phyloP scores from a whole-genome alignment of 306 rosid genomes.

The Malus sylvestris region DNA sequence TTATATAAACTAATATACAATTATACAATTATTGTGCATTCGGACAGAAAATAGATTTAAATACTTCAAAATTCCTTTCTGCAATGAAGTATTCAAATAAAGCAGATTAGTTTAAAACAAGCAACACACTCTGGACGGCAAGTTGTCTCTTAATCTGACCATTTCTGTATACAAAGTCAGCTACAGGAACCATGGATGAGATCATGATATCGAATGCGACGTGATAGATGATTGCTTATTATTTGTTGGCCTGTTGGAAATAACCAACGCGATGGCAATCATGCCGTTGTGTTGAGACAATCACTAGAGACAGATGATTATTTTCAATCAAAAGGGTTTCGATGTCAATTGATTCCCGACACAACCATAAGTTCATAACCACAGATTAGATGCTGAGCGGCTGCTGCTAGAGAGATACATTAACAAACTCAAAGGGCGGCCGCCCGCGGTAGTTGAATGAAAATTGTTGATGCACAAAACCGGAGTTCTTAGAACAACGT shows the following conservation, averaged over 20 bases:
- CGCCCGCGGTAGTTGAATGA: not conserved
- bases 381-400: not conserved
- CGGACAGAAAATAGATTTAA: slow-evolving; percentile 19
- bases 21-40: not conserved
- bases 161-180: slow-evolving; percentile 22
- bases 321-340: not conserved
- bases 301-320: not conserved
- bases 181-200: not conserved
- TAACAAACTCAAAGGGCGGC: not conserved
- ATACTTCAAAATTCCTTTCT: slow-evolving; percentile 1
- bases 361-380: not conserved
- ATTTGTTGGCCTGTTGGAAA: slow-evolving; percentile 10
- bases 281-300: not conserved
- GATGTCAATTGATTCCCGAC: not conserved
- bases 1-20: not conserved
- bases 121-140: slow-evolving; percentile 26
- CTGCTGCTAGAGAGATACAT: not conserved
- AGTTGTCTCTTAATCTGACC: slow-evolving; percentile 5
- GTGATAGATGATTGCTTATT: not conserved
- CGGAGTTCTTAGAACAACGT: no score
- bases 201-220: not conserved
- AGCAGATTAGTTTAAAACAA: slow-evolving; percentile 8
- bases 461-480: no score
- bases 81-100: slow-evolving; percentile 10
- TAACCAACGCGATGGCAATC: not conserved